Base-by-base conservation (phyloP, 257 asterid species). In the Nicotiana obtusifolia region DNA sequence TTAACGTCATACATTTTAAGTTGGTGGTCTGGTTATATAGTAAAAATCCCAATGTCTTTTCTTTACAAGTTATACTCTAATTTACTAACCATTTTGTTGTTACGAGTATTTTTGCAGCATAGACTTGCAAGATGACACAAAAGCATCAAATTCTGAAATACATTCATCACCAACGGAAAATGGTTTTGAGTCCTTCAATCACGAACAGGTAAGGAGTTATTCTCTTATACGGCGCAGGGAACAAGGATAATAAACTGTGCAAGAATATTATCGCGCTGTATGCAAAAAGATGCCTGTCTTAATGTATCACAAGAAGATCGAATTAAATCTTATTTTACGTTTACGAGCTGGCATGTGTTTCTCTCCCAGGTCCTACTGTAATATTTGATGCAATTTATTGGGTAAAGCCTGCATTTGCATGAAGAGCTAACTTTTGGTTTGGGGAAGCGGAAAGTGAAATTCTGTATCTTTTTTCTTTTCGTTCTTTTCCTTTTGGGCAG, bases 101-200 rank as follows among this genome's bases (percentile, higher is more conserved):
- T 75, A 2, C 82, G 82, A 80, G 82, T 67, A 41, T 26, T 52
- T 83, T 87, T 83, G 82, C 97, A 89, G 98, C 84, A 80, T 94
- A 85, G 90, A 84, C 86, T 80, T 89, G 19, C 87, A 88, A 71
- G 94, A 91, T 24, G 86, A 81, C 52, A 80, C 81, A 52, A 89
- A 85, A 7, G 60, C 89, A 53, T 88, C 80, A 35, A 87, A 83
- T 67, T 35, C 78, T 22, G 84, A 84, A 22, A 61, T 65, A 28
- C 84, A 81, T 73, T 85, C 91, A 69, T 86, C 88, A 64, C 76
- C 97, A 11, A 20, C 41, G 4, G 94, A 84, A 81, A 83, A 73
- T 82, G 87, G 83, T 81, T 81, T 81, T 1, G 81, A 86, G 31
- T 84, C 91, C 66, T 90, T 90, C 81, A 86, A 84, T 73, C 91